Evolutionary conservation across 768 basidiomycete species (phyloP).

Genomic region (Russula lepida): DNA sequence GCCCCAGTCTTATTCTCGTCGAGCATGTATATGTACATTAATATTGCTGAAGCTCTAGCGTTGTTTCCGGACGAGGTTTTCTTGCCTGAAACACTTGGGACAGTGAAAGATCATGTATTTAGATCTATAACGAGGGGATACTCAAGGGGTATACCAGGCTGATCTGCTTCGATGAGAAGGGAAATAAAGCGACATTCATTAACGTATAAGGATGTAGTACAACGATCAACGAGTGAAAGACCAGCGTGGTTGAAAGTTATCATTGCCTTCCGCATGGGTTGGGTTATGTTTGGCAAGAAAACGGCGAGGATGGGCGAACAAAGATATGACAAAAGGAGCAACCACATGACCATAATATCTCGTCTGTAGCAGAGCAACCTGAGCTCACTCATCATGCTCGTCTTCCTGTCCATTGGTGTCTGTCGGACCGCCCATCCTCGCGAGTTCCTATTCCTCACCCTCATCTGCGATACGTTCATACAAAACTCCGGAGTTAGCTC

Average conservation of each 20-base stretch:
- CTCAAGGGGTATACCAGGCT: neutral
- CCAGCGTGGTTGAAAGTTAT: neutral
- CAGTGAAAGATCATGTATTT: neutral
- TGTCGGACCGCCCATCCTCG: slow-evolving; percentile 39
- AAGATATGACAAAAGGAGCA: slow-evolving; percentile 8
- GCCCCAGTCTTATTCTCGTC: slow-evolving; percentile 27
- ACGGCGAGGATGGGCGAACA: slow-evolving; percentile 16
- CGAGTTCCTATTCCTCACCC: slow-evolving; percentile 48
- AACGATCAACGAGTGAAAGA: neutral
- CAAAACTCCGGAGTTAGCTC: slow-evolving; percentile 30
- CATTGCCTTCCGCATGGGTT: neutral
- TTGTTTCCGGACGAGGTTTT: slow-evolving; percentile 18
- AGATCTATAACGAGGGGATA: neutral
- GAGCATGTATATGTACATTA: too few relatives aligned
- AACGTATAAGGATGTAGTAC: neutral
- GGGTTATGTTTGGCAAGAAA: neutral
- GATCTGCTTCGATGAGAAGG: neutral
- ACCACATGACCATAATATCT: neutral
- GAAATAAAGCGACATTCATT: neutral
- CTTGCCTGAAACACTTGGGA: neutral
- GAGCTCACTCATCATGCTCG: slow-evolving; percentile 6
- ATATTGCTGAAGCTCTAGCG: slow-evolving; percentile 26
- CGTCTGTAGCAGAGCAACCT: neutral
- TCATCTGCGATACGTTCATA: slow-evolving; percentile 43
- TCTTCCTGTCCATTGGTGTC: slow-evolving; percentile 27